Percentiles rank a stretch among this genome's conserved stretches.
phyloP scores from a whole-genome alignment of 768 basidiomycete species.

The Tubosaeta brunneosetosa region DNA sequence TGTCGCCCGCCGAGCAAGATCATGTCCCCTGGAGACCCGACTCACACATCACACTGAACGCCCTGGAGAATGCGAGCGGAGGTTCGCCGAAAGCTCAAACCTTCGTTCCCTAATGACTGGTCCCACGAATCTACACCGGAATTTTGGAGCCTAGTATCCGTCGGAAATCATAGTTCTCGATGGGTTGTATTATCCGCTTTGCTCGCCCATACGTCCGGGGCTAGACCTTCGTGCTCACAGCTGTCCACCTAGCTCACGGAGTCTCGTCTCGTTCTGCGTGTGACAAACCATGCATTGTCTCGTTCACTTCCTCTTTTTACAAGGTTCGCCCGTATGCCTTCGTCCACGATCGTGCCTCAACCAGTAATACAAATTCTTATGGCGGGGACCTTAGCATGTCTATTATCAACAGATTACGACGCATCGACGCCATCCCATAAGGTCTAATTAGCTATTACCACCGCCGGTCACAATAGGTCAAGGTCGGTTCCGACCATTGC shows the following conservation, averaged over 20 bases:
- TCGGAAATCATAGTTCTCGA: neutral
- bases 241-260: neutral
- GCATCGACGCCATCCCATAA: neutral
- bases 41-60: neutral
- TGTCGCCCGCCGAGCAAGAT: neutral
- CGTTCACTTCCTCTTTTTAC: neutral
- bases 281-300: neutral
- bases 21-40: neutral
- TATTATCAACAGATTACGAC: neutral
- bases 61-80: neutral
- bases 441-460: neutral
- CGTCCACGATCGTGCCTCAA: neutral
- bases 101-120: neutral
- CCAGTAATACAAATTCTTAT: neutral
- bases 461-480: neutral
- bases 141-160: neutral
- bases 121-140: neutral
- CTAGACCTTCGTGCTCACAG: neutral
- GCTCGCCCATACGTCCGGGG: neutral
- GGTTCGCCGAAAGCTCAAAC: neutral
- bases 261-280: neutral
- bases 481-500: neutral
- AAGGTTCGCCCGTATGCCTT: neutral
- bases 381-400: neutral
- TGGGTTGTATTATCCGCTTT: neutral